Base-by-base conservation (phyloP, 1,284 basidiomycete species). In the Xanthoconium separans region DNA sequence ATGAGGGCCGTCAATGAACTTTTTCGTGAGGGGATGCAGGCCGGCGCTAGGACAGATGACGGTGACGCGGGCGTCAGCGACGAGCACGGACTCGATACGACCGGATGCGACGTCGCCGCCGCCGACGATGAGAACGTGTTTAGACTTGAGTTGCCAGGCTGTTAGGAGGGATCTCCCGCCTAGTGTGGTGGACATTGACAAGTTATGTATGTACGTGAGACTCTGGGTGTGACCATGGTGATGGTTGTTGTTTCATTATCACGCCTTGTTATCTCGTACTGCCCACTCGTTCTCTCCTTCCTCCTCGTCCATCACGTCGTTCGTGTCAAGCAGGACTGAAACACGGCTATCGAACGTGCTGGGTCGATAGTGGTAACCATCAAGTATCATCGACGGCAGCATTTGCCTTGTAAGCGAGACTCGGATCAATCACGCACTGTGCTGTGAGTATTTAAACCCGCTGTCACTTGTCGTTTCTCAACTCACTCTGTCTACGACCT, bases 41-140 rank as follows among this genome's bases (percentile, higher is more conserved):
- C 88, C 83, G 40, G 75, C 62, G 54, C 74, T 61, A 53, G 91
- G 91, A 33, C 77, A 77, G 57, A 87, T 75, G 70, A 93, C 71
- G 22, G 80, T 83, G 62, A 93, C 79, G 51, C 70, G 72, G 9
- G 82, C 84, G 63, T 84, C 80, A 40, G 85, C 80, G 53, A 74
- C 72, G 62, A 91, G 79, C 63, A 89, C 79, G 53, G 85, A 85
- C 60, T 86, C 81, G 57, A 93, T 80, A 57, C 92, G 84, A 50
- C 89, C 84, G 2, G 85, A 89, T 36, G 89, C 93, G 44, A 96
- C 87, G 58, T 89, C 84, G 43, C 93, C 94, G n/a, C 93, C 93
- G 51, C 96, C 92, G 58, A 96, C 82, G 63, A 95, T 81, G 62
- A 97, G 84, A 20, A 95, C 92, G 44, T 77, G 77, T 66, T 87